A percentile compares a stretch with the other conserved stretches of the same genome.
Conservation (phyloP, 176 grass and related monocot species). For the Pontederia paniculata region DNA sequence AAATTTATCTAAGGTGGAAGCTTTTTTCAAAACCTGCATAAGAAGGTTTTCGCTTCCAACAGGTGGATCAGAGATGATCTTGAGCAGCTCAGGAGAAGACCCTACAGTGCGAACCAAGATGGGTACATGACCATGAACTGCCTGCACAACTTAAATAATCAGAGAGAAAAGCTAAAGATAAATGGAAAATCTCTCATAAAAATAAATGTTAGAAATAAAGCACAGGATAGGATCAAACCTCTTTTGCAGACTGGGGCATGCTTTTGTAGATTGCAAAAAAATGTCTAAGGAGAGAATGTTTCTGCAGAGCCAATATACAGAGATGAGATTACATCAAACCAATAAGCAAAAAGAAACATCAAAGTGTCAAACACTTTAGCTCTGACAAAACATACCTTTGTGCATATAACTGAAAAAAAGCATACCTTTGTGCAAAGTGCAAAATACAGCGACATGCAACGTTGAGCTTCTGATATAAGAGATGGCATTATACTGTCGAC, state of each 20-base stretch:
- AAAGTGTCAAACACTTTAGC: background rate
- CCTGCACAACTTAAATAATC: constrained; percentile 46
- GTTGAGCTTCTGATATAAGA: constrained; percentile 43
- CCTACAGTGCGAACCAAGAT: constrained; percentile 78
- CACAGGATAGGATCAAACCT: constrained; percentile 38
- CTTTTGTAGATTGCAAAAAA: constrained; percentile 72
- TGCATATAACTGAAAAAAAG: constrained; percentile 17
- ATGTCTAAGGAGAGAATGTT: constrained; percentile 79
- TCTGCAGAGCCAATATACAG: constrained; percentile 44
- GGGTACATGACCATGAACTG: constrained; percentile 67
- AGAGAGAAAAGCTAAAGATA: background rate
- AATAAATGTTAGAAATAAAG: constrained; percentile 1
- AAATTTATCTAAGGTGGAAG: too few species aligned
- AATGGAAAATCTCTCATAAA: constrained; percentile 8
- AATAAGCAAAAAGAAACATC: background rate
- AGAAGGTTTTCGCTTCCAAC: constrained; percentile 51
- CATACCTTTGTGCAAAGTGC: constrained; percentile 87
- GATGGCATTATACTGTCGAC: constrained; percentile 21
- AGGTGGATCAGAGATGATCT: constrained; percentile 72
- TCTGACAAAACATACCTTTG: background rate
- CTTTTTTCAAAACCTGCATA: constrained; percentile 48
- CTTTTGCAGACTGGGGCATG: constrained; percentile 66
- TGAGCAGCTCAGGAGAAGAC: constrained; percentile 60
- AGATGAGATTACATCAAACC: background rate
- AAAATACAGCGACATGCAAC: constrained; percentile 88